Evolutionary conservation across 1,284 basidiomycete species (phyloP), one percentile per base, ranked within the genome.

Genomic region (Naganishia liquefaciens): DNA sequence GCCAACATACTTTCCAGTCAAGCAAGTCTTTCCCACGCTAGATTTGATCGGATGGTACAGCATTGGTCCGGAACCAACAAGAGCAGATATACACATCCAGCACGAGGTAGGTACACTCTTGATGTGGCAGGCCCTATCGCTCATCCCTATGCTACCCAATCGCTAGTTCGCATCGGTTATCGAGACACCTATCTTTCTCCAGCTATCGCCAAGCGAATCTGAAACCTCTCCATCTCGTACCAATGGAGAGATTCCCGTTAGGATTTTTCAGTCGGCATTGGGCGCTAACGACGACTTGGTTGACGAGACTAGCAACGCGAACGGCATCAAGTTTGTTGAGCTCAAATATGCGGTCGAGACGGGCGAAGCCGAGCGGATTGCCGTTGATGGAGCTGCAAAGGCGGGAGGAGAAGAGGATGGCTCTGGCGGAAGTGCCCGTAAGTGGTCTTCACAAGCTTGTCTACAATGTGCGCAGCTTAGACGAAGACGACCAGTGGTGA

Each of bases 11-110:
- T 37, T 37, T 37, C 33, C 74, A 97, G 94, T 95, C 83, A 95
- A 95, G 76, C 93, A 97, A 79, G 93, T 97, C 17, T 99, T 99
- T 77, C 96, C 95, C 3, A 92, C 93, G 0, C 84, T 98, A 52
- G 93, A 96, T 71, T 87, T 99, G 71, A 89, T 99, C 50, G 95
- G 95, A 17, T 99, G 95, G 95, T 99, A 99, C 77, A 90, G 90
- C 0, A 86, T 93, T 61, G 88, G 91, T 13, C 76, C 83, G 7
- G 79, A 83, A 15, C 93, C 92, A 0, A 87, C 87, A 1, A 71
- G 84, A 9, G 82, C 81, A 27, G 93, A 98, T 73, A 85, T 93
- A 55, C 81, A 84, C 0, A 82, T 98, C 15, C 93, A 97, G 75
- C 87, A 90, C 73, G 91, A 95, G 81, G 91, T 89, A 64, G 40